A percentile compares a stretch with the other conserved stretches of the same genome.
phyloP scores from a whole-genome alignment of 805 yeast genomes.

The Metschnikowia henanensis region DNA sequence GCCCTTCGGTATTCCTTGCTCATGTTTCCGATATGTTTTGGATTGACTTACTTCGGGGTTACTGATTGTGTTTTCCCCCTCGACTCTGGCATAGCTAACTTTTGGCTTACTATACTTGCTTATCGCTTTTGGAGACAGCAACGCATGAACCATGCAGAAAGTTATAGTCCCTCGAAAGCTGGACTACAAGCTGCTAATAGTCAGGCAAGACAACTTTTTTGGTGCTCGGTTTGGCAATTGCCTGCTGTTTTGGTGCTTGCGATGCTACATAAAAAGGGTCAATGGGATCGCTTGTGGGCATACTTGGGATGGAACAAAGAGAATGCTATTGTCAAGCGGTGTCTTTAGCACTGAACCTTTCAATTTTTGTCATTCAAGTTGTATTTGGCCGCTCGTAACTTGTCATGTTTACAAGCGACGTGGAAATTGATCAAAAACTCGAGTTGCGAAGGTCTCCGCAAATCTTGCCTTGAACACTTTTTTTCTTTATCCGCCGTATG shows the following conservation, averaged over 20 bases:
- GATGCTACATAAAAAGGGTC: constrained; percentile 92
- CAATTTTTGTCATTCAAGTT: too few relatives aligned
- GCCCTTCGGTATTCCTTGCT: constrained; percentile 86
- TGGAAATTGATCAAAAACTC: too few relatives aligned
- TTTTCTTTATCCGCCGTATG: too few relatives aligned
- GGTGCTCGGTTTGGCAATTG: constrained; percentile 93
- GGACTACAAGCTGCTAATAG: constrained; percentile 60
- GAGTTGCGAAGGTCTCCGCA: too few relatives aligned
- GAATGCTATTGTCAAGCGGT: background rate
- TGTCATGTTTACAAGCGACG: too few relatives aligned
- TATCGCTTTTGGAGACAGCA: constrained; percentile 87
- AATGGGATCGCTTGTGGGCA: constrained; percentile 69
- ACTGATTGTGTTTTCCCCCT: constrained; percentile 78
- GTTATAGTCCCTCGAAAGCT: constrained; percentile 47
- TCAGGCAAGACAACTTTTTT: constrained; percentile 82
- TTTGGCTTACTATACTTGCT: constrained; percentile 82
- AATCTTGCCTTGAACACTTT: too few relatives aligned
- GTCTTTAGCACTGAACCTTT: too few relatives aligned
- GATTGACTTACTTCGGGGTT: constrained; percentile 71
- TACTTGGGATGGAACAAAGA: constrained; percentile 21
- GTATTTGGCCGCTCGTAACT: too few relatives aligned
- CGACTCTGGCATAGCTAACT: constrained; percentile 83
- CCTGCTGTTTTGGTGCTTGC: constrained; percentile 90
- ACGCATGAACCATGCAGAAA: constrained; percentile 50
- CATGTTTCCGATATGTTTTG: constrained; percentile 93